Conservation (phyloP, 1,284 basidiomycete species). For the Phellinidium pouzarii region DNA sequence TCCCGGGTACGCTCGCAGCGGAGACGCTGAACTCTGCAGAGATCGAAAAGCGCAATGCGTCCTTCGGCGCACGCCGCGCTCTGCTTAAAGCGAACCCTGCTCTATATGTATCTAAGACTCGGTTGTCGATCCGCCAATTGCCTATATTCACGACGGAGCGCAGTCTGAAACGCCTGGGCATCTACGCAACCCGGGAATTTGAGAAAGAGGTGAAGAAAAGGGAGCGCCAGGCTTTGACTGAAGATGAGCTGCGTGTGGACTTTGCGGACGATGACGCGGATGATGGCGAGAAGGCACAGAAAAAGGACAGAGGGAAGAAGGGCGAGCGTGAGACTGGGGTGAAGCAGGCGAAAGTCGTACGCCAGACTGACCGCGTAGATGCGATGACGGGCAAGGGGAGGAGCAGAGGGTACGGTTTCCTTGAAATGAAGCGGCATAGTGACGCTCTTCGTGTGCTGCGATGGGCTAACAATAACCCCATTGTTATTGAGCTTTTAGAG, state of each 20-base stretch:
- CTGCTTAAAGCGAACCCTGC: slow-evolving; percentile 88
- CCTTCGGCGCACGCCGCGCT: slow-evolving; percentile 75
- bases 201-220: slow-evolving; percentile 72
- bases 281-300: slow-evolving; percentile 27
- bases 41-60: slow-evolving; percentile 74
- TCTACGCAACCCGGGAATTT: slow-evolving; percentile 77
- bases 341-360: slow-evolving; percentile 89
- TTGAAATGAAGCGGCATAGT: slow-evolving; percentile 84
- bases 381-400: slow-evolving; percentile 80
- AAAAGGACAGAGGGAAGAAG: slow-evolving; percentile 32
- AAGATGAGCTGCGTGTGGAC: slow-evolving; percentile 62
- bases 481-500: slow-evolving; percentile 57
- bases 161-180: slow-evolving; percentile 81
- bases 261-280: slow-evolving; percentile 22
- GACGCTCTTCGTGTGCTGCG: slow-evolving; percentile 89
- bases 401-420: slow-evolving; percentile 92
- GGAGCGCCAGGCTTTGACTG: slow-evolving; percentile 52
- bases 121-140: slow-evolving; percentile 89
- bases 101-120: slow-evolving; percentile 90
- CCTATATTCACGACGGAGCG: slow-evolving; percentile 88
- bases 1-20: slow-evolving; percentile 79
- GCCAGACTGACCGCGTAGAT: slow-evolving; percentile 83
- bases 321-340: slow-evolving; percentile 51
- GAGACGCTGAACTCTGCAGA: slow-evolving; percentile 63
- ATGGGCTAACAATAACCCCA: slow-evolving; percentile 89